These are phyloP conservation scores for Vitis rotundifolia DNA, from an alignment of 164 flowering plant genomes.

Conservation along the genomic window DNA sequence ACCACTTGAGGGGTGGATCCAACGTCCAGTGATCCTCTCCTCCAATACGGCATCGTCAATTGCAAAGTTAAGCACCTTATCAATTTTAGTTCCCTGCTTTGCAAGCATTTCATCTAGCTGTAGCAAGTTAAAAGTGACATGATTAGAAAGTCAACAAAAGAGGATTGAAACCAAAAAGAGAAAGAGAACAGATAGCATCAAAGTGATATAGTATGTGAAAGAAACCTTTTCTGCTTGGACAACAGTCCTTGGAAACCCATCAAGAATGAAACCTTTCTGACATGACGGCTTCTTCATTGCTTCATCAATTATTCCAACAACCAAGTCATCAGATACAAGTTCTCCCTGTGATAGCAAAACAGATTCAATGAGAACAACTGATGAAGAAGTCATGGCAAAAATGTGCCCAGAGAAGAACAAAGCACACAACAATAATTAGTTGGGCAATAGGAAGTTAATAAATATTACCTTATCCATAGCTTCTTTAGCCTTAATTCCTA, in stretches of 20 bases:
- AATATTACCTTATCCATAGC: conserved; percentile 87
- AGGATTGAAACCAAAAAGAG: not conserved
- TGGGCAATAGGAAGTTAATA: not conserved
- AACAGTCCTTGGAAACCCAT: conserved; percentile 95
- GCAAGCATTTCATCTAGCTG: conserved; percentile 99
- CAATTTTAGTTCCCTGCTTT: conserved; percentile 78
- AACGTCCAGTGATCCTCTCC: conserved; percentile 77
- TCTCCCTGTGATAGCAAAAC: conserved; percentile 56
- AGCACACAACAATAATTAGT: not conserved
- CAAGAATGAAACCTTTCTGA: conserved; percentile 94
- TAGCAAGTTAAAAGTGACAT: not conserved
- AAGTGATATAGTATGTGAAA: not conserved
- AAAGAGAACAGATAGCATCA: not conserved
- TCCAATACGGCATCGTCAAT: conserved; percentile 78
- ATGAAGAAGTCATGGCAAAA: no score
- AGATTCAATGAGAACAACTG: not conserved
- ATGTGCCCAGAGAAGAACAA: no score
- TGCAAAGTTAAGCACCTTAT: conserved; percentile 79
- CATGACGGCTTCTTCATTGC: conserved; percentile 93
- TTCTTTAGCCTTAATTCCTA: conserved; percentile 94
- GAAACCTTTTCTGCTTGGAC: conserved; percentile 89
- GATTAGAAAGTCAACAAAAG: no score
- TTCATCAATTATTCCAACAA: conserved; percentile 94
- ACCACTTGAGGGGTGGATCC: conserved; percentile 79
- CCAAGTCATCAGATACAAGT: conserved; percentile 94